Evolutionary conservation across 331 rosid genomes (phyloP), one percentile per base, ranked within the genome.

Genomic region (Prunus yedoensis): DNA sequence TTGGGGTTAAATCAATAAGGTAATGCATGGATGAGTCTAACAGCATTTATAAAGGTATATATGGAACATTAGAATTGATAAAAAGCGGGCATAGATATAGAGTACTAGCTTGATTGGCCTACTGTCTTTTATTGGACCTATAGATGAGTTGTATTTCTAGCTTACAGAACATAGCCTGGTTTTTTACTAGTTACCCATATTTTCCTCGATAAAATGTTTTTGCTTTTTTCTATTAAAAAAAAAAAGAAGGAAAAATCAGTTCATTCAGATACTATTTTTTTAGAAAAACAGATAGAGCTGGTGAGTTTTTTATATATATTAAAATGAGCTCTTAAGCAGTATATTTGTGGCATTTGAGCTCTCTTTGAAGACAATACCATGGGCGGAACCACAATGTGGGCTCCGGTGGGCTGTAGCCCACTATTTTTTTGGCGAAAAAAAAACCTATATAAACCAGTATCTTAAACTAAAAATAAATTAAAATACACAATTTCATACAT

Each of bases 1-100:
- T 20, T 59, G 81, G 77, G 52, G 71, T 74, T 58, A 73, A 71
- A 81, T 75, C 79, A 59, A 45, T 46, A 66, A n/a, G 54, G 35
- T 12, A 11, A 57, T 10, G 12, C 60, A 75, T 3, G 61, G 52
- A 35, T n/a, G 49, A 49, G 62, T 62, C 62, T 32, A 62, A 23
- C 35, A 27, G 66, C 66, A 60, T 27, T 32, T 25, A 60, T 60
- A 60, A 20, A 25, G 2, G 1, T 38, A 38, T 6, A 47, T 38
- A 6, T 38, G 51, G 51, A 10, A 11, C 16, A 47, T 47, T 47
- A 47, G 4, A 47, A 47, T 47, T 47, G 16, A 27, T 2, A 5
- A 8, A 60, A 27, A 14, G 30, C 0, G 5, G 41, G n/a, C 18
- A 27, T 60, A 60, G 9, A 60, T 30, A 27, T 15, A 60, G 41